phyloP scores from a whole-genome alignment of 768 basidiomycete genomes.

The Exsudoporus frostii region DNA sequence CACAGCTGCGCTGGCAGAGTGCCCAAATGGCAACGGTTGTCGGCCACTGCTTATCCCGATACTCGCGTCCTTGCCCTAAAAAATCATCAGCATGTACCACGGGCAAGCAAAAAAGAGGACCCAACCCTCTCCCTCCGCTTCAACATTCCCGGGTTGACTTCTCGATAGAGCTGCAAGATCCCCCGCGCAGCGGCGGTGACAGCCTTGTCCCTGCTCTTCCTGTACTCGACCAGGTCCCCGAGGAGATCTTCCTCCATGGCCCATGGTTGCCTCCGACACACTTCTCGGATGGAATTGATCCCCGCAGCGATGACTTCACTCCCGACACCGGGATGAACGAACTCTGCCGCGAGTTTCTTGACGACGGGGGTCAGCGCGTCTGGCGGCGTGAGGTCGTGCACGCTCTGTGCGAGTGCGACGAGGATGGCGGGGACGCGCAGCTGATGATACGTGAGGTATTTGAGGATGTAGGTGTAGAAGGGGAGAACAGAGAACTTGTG shows the following conservation, averaged over 20 bases:
- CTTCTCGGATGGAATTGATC: conserved; percentile 91
- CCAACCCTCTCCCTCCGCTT: conserved; percentile 82
- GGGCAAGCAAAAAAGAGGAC: neutral
- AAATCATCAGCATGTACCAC: neutral
- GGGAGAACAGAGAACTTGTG: conserved; percentile 92
- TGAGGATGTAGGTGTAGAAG: conserved; percentile 95
- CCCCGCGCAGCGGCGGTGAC: conserved; percentile 89
- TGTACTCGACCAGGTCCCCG: conserved; percentile 90
- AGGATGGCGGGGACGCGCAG: conserved; percentile 91
- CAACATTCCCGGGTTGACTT: conserved; percentile 91
- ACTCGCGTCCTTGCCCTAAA: conserved; percentile 84
- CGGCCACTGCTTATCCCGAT: conserved; percentile 66
- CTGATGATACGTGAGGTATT: conserved; percentile 90
- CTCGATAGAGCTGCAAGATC: conserved; percentile 86
- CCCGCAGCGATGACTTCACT: conserved; percentile 95
- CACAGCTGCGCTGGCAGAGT: conserved; percentile 65
- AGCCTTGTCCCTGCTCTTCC: conserved; percentile 92
- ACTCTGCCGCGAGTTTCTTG: conserved; percentile 90
- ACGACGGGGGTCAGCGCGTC: conserved; percentile 88
- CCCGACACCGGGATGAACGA: conserved; percentile 95
- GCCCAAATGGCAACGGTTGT: conserved; percentile 80
- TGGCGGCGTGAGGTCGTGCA: conserved; percentile 93
- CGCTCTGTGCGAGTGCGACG: conserved; percentile 89
- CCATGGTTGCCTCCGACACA: conserved; percentile 95
- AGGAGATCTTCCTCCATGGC: conserved; percentile 94